Evolutionary conservation across 208 protist species (phyloP), one percentile per base, ranked within the genome.

Genomic region (Angomonas desouzai): DNA sequence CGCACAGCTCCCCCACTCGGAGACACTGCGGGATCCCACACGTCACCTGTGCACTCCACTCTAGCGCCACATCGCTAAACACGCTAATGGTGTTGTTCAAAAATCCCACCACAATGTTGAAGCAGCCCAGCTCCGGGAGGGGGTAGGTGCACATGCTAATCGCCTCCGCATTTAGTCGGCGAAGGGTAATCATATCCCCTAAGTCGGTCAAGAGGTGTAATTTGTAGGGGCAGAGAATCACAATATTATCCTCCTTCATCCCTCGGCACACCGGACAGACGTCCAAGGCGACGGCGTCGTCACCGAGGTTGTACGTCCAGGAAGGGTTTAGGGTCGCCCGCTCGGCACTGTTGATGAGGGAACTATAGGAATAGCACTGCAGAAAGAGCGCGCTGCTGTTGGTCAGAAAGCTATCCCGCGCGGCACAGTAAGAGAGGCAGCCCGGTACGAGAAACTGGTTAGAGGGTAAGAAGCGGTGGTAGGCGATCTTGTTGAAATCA

Each of bases 71-170:
- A 48, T 97, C 93, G 0, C 77, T 81, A 71, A 94, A 96, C 7
- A 98, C 80, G 62, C 87, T 75, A 11, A 97, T 57, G 2, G 80
- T 77, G 1, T 77, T 81, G 40, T 78, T 83, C 28, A 81, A 60
- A 9, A 79, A 85, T 9, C 85, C 89, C 32, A 98, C 72, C 2
- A 98, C 66, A 38, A 98, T 30, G 59, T 98, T 96, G 57, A 91
- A 64, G 28, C 66, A 74, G 9, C 70, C 34, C 3, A 64, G 74
- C 36, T 53, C 64, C 1, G 80, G 77, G 4, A 94, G 33, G 33
- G 67, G 56, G 67, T 97, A 97, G 23, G 76, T 61, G 18, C 68
- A 64, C 36, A 93, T 27, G 16, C 68, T 80, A 27, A 77, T 56
- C 3, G 75, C 72, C 56, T 90, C 89, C 0, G 91, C 86, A 49